Percentiles rank a stretch among this genome's conserved stretches.
phyloP scores from a whole-genome alignment of 2,329 filamentous ascomycete species.

The Pseudogymnoascus sp. region DNA sequence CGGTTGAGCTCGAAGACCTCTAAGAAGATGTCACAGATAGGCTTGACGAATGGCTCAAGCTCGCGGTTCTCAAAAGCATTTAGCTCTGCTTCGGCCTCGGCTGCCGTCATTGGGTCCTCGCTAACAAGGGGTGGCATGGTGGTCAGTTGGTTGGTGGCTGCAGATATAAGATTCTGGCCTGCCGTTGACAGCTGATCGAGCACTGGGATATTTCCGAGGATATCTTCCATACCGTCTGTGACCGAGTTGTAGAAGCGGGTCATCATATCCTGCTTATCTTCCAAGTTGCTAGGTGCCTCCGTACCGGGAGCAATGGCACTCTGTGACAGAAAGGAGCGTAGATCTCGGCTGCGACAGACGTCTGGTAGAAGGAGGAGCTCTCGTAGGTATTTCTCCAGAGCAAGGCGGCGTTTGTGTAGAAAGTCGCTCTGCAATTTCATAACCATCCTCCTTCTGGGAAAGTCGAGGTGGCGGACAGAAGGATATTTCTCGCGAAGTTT shows the following conservation, averaged over 20 bases:
- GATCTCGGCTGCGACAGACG: slow-evolving; percentile 85
- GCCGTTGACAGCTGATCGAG: slow-evolving; percentile 89
- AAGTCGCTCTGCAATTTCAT: slow-evolving; percentile 98
- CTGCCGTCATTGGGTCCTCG: slow-evolving; percentile 45
- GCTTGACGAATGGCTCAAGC: slow-evolving; percentile 92
- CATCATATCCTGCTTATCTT: slow-evolving; percentile 78
- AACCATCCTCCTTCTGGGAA: slow-evolving; percentile 83
- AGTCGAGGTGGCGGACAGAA: slow-evolving; percentile 82
- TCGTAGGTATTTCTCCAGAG: slow-evolving; percentile 76
- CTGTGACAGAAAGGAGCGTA: slow-evolving; percentile 87
- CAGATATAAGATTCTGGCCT: slow-evolving; percentile 82
- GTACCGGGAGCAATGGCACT: slow-evolving; percentile 65
- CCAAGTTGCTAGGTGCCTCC: slow-evolving; percentile 43
- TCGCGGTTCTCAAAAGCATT: slow-evolving; percentile 88
- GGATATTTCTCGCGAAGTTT: slow-evolving; percentile 77
- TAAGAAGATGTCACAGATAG: slow-evolving; percentile 94
- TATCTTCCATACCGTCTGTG: slow-evolving; percentile 95
- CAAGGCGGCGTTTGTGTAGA: slow-evolving; percentile 75
- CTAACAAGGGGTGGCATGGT: slow-evolving; percentile 45
- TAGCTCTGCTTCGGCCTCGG: slow-evolving; percentile 87
- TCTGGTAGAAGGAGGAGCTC: slow-evolving; percentile 81
- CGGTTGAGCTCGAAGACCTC: slow-evolving; percentile 92
- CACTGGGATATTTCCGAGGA: slow-evolving; percentile 90
- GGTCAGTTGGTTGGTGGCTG: slow-evolving; percentile 58
- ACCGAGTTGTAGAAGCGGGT: slow-evolving; percentile 94